phyloP scores from a whole-genome alignment of 2,329 filamentous ascomycete species.

The Scleromitrula shiraiana region DNA sequence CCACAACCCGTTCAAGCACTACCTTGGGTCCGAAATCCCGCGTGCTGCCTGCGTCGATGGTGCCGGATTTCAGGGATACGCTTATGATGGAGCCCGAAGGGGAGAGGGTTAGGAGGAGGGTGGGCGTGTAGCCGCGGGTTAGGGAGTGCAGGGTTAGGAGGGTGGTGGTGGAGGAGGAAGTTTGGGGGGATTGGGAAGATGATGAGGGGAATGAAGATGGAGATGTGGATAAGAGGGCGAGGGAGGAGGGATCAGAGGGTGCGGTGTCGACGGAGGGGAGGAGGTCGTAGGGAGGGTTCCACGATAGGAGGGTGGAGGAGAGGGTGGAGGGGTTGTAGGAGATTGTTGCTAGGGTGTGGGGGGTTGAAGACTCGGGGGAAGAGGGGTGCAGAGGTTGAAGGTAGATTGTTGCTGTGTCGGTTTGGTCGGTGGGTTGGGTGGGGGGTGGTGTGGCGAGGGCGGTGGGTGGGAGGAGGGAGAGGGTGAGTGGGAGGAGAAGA shows the following conservation, averaged over 20 bases:
- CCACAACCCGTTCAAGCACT: slow-evolving; percentile 38
- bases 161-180: slow-evolving; percentile 37
- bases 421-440: slow-evolving; percentile 37
- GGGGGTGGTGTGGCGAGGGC: too few species aligned
- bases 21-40: slow-evolving; percentile 57
- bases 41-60: slow-evolving; percentile 55
- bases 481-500: slow-evolving; percentile 33
- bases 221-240: not conserved
- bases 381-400: slow-evolving; percentile 23
- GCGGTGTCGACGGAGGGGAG: too few species aligned
- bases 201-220: not conserved
- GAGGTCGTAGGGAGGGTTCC: slow-evolving; percentile 48
- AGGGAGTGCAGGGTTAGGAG: slow-evolving; percentile 50
- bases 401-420: slow-evolving; percentile 23
- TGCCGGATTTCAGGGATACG: slow-evolving; percentile 45
- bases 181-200: not conserved
- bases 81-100: slow-evolving; percentile 39
- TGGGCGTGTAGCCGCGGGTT: slow-evolving; percentile 51
- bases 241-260: too few species aligned
- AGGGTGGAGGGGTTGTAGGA: slow-evolving; percentile 42
- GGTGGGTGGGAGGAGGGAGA: slow-evolving; percentile 33
- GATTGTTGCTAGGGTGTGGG: slow-evolving; percentile 46
- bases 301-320: slow-evolving; percentile 42
- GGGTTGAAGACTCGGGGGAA: slow-evolving; percentile 34
- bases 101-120: slow-evolving; percentile 46